phyloP scores from a whole-genome alignment of 2,329 filamentous ascomycete species.

The Venturiaceae sp. region DNA sequence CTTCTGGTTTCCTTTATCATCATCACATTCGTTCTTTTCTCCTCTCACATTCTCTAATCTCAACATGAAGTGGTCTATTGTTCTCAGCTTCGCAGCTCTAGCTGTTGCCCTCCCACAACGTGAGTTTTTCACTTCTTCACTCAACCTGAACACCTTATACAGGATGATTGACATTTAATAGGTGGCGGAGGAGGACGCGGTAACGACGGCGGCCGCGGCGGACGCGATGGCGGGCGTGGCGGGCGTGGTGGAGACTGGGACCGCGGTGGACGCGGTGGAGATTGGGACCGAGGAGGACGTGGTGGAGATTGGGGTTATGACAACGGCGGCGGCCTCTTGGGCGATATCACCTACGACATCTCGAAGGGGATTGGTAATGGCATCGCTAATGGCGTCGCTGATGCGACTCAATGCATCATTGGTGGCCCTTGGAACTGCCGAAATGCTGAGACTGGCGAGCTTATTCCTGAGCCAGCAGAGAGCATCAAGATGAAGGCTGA shows the following conservation, averaged over 20 bases:
- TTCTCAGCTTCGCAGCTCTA: background rate
- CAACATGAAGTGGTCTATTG: background rate
- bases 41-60: background rate
- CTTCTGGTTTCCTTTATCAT: background rate
- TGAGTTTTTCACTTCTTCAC: background rate
- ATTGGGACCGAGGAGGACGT: no score
- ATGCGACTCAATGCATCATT: no score
- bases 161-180: background rate
- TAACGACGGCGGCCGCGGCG: background rate
- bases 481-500: no score
- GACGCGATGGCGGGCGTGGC: background rate
- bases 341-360: background rate
- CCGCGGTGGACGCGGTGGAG: background rate
- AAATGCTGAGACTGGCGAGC: no score
- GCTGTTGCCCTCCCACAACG: background rate
- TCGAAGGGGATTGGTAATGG: background rate
- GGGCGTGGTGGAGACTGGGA: background rate
- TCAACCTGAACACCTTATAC: no score
- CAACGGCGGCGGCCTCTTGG: background rate
- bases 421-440: no score
- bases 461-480: no score
- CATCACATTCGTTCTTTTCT: background rate
- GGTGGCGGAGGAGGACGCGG: background rate
- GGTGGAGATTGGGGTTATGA: background rate
- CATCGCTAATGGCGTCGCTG: background rate